Conservation (phyloP, 2,329 filamentous ascomycete genomes). For the Hypocrella siamensis region DNA sequence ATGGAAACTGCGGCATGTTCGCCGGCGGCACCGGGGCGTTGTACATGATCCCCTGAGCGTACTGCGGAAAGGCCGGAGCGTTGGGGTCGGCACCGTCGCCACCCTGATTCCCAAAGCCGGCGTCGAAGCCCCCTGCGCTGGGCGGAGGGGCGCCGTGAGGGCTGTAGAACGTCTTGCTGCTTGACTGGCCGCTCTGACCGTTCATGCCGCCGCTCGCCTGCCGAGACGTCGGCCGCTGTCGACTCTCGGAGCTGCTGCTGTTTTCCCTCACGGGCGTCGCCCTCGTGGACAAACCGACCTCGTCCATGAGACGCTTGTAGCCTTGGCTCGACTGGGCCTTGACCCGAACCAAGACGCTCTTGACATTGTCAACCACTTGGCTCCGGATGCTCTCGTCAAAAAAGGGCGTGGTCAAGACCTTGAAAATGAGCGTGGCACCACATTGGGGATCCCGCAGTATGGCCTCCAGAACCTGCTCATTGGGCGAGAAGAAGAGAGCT, state of each 20-base stretch:
- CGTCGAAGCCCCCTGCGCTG: conserved; percentile 30
- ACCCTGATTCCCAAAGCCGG: conserved; percentile 33
- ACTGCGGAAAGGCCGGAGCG: conserved; percentile 33
- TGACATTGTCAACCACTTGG: conserved; percentile 84
- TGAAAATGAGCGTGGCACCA: conserved; percentile 93
- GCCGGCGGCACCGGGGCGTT: conserved; percentile 27
- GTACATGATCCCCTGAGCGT: conserved; percentile 36
- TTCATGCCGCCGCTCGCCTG: conserved; percentile 28
- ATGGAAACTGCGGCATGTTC: conserved; percentile 39
- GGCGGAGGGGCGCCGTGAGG: conserved; percentile 25
- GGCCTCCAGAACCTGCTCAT: conserved; percentile 74
- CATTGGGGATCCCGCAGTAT: conserved; percentile 86
- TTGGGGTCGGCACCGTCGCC: conserved; percentile 35
- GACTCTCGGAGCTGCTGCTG: conserved; percentile 28
- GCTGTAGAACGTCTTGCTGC: conserved; percentile 37
- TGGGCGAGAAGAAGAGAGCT: conserved; percentile 80
- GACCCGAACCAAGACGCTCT: conserved; percentile 72
- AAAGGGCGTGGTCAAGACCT: conserved; percentile 93
- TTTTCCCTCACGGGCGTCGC: conserved; percentile 28
- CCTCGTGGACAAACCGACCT: conserved; percentile 74
- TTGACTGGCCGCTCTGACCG: conserved; percentile 20
- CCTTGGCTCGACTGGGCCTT: conserved; percentile 91
- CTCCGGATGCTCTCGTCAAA: conserved; percentile 81
- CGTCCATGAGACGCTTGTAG: conserved; percentile 97
- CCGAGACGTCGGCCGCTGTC: conserved; percentile 39